Percentiles rank a stretch among this genome's conserved stretches.
phyloP scores from a whole-genome alignment of 2,329 filamentous ascomycete species.

The Arthrobotrys pseudoclavata region DNA sequence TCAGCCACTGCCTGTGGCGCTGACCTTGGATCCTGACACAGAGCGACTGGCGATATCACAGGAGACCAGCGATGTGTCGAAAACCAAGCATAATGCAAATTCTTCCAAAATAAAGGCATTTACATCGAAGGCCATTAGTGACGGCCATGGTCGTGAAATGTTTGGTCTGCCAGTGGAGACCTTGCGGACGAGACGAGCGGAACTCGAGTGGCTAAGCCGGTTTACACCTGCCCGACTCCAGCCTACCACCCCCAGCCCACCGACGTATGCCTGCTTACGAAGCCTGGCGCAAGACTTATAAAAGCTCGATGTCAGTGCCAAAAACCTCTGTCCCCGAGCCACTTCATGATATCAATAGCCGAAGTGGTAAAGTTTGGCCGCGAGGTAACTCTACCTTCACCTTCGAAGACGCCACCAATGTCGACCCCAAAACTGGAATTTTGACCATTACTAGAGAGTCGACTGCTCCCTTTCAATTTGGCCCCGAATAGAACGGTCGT shows the following conservation, averaged over 20 bases:
- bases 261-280: no score
- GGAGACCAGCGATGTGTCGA: no score
- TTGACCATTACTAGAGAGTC: conserved; percentile 10
- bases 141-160: conserved; percentile 1
- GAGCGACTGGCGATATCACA: no score
- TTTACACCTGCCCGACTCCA: no score
- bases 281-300: no score
- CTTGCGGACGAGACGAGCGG: not conserved
- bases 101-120: no score
- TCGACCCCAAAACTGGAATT: conserved; percentile 29
- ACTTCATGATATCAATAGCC: not conserved
- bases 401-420: conserved; percentile 9
- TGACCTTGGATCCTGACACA: no score
- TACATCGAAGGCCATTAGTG: conserved; percentile 9
- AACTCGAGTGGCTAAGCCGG: not conserved
- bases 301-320: no score
- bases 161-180: not conserved
- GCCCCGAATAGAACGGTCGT: conserved; percentile 35
- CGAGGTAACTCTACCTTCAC: conserved; percentile 33
- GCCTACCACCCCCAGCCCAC: no score
- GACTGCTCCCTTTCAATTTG: conserved; percentile 38
- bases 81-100: no score
- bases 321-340: not conserved
- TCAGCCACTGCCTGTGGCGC: no score
- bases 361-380: not conserved